Evolutionary conservation across 108 stramenopile genomes (phyloP).

Genomic region (Conticribra weissflogii): DNA sequence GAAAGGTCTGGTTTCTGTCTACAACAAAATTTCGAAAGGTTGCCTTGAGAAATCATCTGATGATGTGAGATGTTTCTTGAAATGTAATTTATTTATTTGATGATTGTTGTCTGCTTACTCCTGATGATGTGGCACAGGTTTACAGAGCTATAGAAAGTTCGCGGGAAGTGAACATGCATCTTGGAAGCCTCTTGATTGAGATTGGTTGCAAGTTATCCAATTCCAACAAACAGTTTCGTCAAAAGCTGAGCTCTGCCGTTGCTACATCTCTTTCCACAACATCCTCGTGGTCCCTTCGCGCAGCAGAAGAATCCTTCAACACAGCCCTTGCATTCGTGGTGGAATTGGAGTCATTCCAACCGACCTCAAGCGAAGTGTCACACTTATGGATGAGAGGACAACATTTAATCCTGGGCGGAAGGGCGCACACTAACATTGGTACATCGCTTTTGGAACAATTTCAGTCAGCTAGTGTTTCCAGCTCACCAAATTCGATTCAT

Average conservation of each 20-base stretch:
- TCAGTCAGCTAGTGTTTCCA: background rate
- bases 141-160: conserved; percentile 29
- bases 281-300: conserved; percentile 17
- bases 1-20: background rate
- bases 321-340: conserved; percentile 26
- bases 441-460: conserved; percentile 22
- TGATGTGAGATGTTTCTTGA: conserved; percentile 1
- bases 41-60: conserved; percentile 5
- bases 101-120: background rate
- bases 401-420: conserved; percentile 35
- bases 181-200: conserved; percentile 28
- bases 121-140: background rate
- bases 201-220: conserved; percentile 17
- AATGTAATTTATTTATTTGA: background rate
- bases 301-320: conserved; percentile 33
- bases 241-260: background rate
- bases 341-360: conserved; percentile 19
- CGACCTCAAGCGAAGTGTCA: conserved; percentile 13
- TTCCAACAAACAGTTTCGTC: conserved; percentile 10
- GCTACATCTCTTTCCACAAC: conserved; percentile 20
- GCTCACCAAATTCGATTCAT: background rate
- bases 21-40: conserved; percentile 12
- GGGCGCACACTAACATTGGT: conserved; percentile 42
- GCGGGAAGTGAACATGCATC: conserved; percentile 39
- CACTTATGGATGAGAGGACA: conserved; percentile 28